A percentile compares a stretch with the other conserved stretches of the same genome.
Evolutionary conservation across 2,329 filamentous ascomycete genomes (phyloP).

Genomic region (Gaeumannomyces tritici): DNA sequence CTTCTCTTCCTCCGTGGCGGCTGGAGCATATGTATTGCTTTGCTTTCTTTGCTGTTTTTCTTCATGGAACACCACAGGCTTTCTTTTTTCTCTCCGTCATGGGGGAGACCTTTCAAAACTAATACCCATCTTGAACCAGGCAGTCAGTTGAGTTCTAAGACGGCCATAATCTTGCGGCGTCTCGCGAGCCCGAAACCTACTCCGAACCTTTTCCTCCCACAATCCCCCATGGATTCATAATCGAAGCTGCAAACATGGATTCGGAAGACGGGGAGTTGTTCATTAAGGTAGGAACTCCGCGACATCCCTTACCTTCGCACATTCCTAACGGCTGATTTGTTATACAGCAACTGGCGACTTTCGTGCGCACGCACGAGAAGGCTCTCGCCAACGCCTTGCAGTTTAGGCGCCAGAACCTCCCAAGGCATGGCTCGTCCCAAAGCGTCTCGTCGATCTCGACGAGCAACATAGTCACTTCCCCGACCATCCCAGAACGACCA

Average conservation of each 20-base stretch:
- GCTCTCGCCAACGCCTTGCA: slow-evolving; percentile 93
- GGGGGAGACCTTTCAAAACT: neutral
- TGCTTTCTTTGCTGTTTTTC: neutral
- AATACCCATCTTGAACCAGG: neutral
- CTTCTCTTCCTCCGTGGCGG: neutral
- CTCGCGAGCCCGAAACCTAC: neutral
- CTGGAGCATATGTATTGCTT: neutral
- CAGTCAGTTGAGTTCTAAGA: neutral
- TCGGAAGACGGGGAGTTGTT: slow-evolving; percentile 86
- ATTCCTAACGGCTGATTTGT: slow-evolving; percentile 16
- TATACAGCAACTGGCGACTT: slow-evolving; percentile 79
- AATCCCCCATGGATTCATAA: slow-evolving; percentile 36
- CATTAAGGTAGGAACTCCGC: slow-evolving; percentile 54
- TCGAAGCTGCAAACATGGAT: slow-evolving; percentile 54
- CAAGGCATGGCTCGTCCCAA: slow-evolving; percentile 60
- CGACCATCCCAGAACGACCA: slow-evolving; percentile 51
- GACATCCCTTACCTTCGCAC: neutral
- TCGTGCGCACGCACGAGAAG: slow-evolving; percentile 95
- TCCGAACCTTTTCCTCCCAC: slow-evolving; percentile 12
- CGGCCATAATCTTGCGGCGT: neutral
- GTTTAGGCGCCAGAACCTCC: slow-evolving; percentile 61
- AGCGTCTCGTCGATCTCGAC: slow-evolving; percentile 49
- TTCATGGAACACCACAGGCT: neutral
- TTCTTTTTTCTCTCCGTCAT: neutral
- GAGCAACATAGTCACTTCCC: slow-evolving; percentile 34